Evolutionary conservation across 306 rosid genomes (phyloP), one percentile per base, ranked within the genome.

Genomic region (Cajanus cajan): DNA sequence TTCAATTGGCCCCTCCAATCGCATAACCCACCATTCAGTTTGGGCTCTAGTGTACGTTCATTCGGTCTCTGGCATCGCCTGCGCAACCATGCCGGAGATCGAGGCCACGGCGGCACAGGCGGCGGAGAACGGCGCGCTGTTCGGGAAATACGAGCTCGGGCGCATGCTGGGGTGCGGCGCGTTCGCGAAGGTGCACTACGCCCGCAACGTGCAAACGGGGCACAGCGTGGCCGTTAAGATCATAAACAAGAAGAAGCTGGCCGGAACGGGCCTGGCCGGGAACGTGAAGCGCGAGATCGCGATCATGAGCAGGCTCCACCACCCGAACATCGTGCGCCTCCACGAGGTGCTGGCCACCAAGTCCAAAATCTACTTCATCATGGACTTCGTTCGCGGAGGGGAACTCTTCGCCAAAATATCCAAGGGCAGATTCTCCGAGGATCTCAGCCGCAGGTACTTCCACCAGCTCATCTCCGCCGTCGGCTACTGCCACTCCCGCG

Each of bases 141-240:
- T 86, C 43, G 89, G 89, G 0, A 86, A 86, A 40, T 86, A 86
- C 34, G 89, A 86, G 71, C 74, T 86, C 0, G 89, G 89, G 0
- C 64, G 85, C 24, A 43, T 86, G 4, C 50, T 86, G 0, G 89
- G 89, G 0, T 80, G 89, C 69, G 89, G 89, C 7, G 89, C 89
- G 10, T 86, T 86, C 75, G 89, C 89, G 1, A 86, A 86, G 7
- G 89, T 86, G 0, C 54, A 86, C 40, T 81, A 77, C 44, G 89
- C 87, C 7, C 83, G 89, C 1, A 80, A 86, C 50, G 40, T 78
- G 22, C 48, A 80, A 11, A 61, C 71, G 11, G 89, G 89, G 3
- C 87, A 83, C 7, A 81, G 87, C 79, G 87, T 86, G 12, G 89
- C 89, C 21, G 52, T 86, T 33, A 86, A 86, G 24, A 66, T 86